phyloP scores from a whole-genome alignment of 352 stramenopile species.

The Pythium biforme region DNA sequence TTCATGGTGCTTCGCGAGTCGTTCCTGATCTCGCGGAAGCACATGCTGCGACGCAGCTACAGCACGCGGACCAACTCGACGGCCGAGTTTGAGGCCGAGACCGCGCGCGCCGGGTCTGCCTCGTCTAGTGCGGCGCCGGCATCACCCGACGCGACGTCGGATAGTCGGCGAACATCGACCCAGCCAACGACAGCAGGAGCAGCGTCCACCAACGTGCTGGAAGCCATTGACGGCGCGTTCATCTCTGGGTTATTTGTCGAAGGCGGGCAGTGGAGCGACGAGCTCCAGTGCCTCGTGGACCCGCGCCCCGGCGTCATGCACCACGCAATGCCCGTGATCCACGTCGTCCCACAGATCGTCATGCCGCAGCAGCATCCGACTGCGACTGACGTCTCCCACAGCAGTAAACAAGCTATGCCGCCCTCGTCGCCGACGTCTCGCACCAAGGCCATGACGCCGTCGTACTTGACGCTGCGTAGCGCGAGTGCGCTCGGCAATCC shows the following conservation, averaged over 20 bases:
- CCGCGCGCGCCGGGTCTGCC: constrained; percentile 17
- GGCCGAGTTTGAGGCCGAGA: constrained; percentile 19
- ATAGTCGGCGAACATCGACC: background rate
- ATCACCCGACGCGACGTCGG: background rate
- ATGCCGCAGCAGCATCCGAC: background rate
- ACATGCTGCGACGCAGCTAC: constrained; percentile 15
- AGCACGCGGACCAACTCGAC: constrained; percentile 17
- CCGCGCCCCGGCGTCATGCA: constrained; percentile 58
- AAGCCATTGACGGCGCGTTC: constrained; percentile 49
- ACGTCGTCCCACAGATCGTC: constrained; percentile 67
- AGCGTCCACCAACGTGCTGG: background rate
- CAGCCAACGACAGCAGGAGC: background rate
- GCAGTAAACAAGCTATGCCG: no score
- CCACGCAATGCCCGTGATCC: constrained; percentile 81
- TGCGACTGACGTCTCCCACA: no score
- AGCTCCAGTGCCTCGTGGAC: constrained; percentile 48
- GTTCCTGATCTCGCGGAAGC: constrained; percentile 22
- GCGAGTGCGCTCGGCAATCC: constrained; percentile 13
- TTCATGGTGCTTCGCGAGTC: constrained; percentile 39
- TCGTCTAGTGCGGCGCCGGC: background rate
- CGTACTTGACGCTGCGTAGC: constrained; percentile 27
- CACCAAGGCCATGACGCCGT: constrained; percentile 28
- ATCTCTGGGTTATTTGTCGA: constrained; percentile 68
- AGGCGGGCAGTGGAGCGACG: constrained; percentile 61
- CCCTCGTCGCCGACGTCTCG: constrained; percentile 14